Percentiles rank a stretch among this genome's conserved stretches.
These are phyloP conservation scores for Suillus spraguei DNA, from an alignment of 768 basidiomycete genomes.

Conservation along the genomic window DNA sequence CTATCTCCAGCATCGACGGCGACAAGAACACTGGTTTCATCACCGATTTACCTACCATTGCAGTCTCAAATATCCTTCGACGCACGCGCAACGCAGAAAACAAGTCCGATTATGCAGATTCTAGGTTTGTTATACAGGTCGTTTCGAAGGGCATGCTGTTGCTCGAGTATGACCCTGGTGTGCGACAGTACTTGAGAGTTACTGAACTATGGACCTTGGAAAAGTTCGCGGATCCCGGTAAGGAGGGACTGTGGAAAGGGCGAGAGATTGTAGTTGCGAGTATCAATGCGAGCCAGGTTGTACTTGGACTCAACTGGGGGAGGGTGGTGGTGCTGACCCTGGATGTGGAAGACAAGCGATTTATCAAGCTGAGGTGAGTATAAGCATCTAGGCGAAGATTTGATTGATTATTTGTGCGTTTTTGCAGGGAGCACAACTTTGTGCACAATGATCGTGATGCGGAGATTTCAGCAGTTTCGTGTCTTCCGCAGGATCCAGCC, in stretches of 20 bases:
- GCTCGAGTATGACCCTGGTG: constrained; percentile 52
- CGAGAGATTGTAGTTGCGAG: constrained; percentile 67
- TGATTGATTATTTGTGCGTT: neutral
- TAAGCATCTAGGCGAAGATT: neutral
- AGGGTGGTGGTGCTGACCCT: constrained; percentile 54
- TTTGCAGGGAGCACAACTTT: constrained; percentile 23
- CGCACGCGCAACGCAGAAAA: constrained; percentile 21
- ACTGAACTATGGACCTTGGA: constrained; percentile 43
- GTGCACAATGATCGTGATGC: constrained; percentile 23
- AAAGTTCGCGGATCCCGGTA: constrained; percentile 25
- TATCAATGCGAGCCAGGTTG: constrained; percentile 68
- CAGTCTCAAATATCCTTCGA: constrained; percentile 57
- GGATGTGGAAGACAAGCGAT: constrained; percentile 43
- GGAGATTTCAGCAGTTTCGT: constrained; percentile 75
- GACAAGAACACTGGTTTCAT: constrained; percentile 54
- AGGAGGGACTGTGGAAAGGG: constrained; percentile 24
- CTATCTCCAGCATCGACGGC: constrained; percentile 26
- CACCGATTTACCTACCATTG: constrained; percentile 57
- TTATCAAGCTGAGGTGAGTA: constrained; percentile 28
- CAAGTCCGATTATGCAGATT: constrained; percentile 41
- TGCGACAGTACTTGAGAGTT: constrained; percentile 44
- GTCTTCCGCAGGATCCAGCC: constrained; percentile 52
- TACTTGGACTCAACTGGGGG: constrained; percentile 60
- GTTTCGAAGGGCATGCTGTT: constrained; percentile 58
- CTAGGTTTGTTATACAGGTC: constrained; percentile 71